Evolutionary conservation across 2,329 filamentous ascomycete species (phyloP).

Genomic region (Penicillium sp.): DNA sequence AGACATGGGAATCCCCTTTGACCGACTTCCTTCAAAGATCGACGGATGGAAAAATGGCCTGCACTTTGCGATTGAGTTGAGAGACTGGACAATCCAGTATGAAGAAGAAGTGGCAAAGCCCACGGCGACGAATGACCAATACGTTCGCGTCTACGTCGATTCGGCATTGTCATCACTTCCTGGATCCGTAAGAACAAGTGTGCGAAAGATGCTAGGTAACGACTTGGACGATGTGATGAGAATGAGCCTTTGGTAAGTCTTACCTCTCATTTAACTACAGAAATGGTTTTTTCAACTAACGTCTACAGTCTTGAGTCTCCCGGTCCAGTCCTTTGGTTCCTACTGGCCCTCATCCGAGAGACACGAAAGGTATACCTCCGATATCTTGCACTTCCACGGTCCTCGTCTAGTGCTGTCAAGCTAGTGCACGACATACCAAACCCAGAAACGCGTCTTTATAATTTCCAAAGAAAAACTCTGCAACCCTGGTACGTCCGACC

Average conservation of each 20-base stretch:
- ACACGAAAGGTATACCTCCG: conserved; percentile 1
- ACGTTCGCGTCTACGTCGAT: conserved; percentile 15
- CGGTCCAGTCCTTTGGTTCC: not conserved
- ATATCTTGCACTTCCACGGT: conserved; percentile 8
- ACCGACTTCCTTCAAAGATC: conserved; percentile 16
- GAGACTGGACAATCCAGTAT: conserved; percentile 12
- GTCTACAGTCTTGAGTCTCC: conserved; percentile 6
- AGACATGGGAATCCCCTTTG: conserved; percentile 58
- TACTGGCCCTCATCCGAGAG: not conserved
- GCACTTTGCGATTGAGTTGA: conserved; percentile 5
- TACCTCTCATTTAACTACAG: not conserved
- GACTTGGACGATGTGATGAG: conserved; percentile 18
- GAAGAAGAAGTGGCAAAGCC: conserved; percentile 13
- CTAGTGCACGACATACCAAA: conserved; percentile 8
- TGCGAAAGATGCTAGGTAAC: conserved; percentile 13
- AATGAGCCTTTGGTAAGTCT: conserved; percentile 14
- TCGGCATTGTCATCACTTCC: conserved; percentile 11
- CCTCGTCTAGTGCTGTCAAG: not conserved
- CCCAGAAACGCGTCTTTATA: conserved; percentile 9
- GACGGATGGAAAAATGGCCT: conserved; percentile 6
- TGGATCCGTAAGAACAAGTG: conserved; percentile 1
- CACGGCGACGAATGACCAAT: conserved; percentile 13
- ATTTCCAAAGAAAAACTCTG: conserved; percentile 10
- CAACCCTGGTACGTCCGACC: conserved; percentile 29
- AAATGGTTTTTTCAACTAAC: not conserved